These are phyloP conservation scores for Bipolaris cookei DNA, from an alignment of 2,329 filamentous ascomycete species.

Conservation along the genomic window DNA sequence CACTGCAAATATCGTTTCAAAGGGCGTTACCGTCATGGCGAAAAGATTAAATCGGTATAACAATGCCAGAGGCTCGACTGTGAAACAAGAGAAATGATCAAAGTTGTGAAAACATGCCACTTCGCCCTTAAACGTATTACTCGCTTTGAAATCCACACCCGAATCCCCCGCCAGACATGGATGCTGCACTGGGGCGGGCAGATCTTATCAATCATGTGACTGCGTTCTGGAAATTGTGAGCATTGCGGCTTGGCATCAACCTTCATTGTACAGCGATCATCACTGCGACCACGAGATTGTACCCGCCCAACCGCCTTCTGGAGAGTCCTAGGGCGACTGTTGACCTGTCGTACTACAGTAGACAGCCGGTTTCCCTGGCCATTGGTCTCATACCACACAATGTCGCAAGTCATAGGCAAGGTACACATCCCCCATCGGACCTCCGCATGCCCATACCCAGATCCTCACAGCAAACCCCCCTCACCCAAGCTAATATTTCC, in stretches of 20 bases:
- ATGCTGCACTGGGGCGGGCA: constrained; percentile 1
- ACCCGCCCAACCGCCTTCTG: constrained; percentile 1
- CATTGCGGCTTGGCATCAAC: constrained; percentile 22
- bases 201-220: constrained; percentile 23
- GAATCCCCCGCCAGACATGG: constrained; percentile 15
- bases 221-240: constrained; percentile 22
- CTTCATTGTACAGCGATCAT: constrained; percentile 18
- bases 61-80: not conserved
- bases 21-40: constrained; percentile 43
- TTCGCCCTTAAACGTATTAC: constrained; percentile 9
- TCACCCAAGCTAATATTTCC: not conserved
- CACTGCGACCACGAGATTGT: constrained; percentile 9
- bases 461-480: not conserved
- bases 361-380: constrained; percentile 15
- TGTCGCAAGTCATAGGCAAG: constrained; percentile 81
- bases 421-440: constrained; percentile 57
- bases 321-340: not conserved
- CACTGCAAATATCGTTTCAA: constrained; percentile 90
- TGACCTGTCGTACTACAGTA: too few species aligned
- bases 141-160: constrained; percentile 43
- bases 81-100: constrained; percentile 9
- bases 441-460: constrained; percentile 21
- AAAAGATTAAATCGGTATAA: not conserved
- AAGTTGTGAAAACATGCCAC: constrained; percentile 17
- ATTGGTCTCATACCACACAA: constrained; percentile 51